phyloP scores from a whole-genome alignment of 768 basidiomycete species.

The Sarcomyxa edulis region DNA sequence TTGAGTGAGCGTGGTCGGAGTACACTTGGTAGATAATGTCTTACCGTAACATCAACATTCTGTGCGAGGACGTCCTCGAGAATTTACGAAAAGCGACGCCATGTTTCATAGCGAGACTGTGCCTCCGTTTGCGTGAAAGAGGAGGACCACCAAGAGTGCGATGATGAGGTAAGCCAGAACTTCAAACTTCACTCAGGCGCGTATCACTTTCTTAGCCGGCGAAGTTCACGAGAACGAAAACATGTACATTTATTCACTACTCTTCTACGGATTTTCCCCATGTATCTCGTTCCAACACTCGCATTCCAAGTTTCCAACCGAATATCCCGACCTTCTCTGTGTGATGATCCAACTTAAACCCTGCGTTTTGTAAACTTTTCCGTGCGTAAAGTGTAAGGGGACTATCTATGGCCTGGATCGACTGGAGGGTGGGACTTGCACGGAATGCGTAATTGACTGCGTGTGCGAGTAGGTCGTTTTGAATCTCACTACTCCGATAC shows the following conservation, averaged over 20 bases:
- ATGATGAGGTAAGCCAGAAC: no score
- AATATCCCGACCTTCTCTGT: conserved; percentile 46
- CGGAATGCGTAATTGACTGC: conserved; percentile 57
- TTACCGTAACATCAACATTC: conserved; percentile 90
- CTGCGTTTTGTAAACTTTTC: conserved; percentile 36
- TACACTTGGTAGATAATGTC: conserved; percentile 13
- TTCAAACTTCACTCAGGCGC: no score
- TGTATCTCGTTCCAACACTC: conserved; percentile 1
- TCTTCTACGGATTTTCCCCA: conserved; percentile 10
- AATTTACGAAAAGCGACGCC: conserved; percentile 90
- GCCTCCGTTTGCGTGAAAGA: no score
- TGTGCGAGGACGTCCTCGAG: conserved; percentile 86
- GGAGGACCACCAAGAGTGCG: no score
- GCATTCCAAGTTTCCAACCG: conserved; percentile 45
- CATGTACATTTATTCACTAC: conserved; percentile 6
- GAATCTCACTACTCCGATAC: conserved; percentile 51
- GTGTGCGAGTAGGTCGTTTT: conserved; percentile 61
- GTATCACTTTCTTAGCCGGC: no score
- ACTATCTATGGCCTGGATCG: conserved; percentile 41
- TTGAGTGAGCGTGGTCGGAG: conserved; percentile 3
- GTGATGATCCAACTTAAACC: conserved; percentile 44
- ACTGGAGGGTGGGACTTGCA: conserved; percentile 31
- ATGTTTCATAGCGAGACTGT: conserved; percentile 81
- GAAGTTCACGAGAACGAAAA: no score
- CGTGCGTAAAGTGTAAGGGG: conserved; percentile 48